Evolutionary conservation across 345 rosid genomes (phyloP).

Genomic region (Citrus glauca): DNA sequence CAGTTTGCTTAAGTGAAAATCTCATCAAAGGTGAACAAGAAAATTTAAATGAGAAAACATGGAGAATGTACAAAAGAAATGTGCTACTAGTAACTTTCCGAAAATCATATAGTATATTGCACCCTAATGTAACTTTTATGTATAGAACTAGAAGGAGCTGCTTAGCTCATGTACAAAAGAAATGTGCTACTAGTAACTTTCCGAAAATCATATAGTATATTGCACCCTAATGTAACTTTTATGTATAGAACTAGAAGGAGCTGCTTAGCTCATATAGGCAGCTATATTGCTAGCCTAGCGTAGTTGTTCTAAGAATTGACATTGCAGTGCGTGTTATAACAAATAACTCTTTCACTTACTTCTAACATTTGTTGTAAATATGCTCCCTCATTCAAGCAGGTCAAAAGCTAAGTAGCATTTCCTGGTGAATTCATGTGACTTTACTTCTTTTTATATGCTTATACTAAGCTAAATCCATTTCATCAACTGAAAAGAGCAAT

Average conservation of each 20-base stretch:
- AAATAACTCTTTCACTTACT: background rate
- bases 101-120: background rate
- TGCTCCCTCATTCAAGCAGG: background rate
- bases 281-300: background rate
- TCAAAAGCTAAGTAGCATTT: background rate
- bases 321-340: background rate
- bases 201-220: background rate
- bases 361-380: background rate
- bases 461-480: too few species aligned
- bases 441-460: too few species aligned
- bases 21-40: background rate
- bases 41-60: background rate
- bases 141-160: background rate
- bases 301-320: background rate
- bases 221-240: background rate
- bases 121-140: background rate
- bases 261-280: background rate
- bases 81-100: too few species aligned
- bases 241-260: background rate
- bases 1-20: too few species aligned
- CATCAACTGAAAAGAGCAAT: too few species aligned
- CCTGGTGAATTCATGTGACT: background rate
- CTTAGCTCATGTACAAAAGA: background rate
- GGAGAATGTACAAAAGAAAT: background rate
- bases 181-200: too few species aligned